Conservation (phyloP, 1,284 basidiomycete genomes). For the Serendipita sp. region DNA sequence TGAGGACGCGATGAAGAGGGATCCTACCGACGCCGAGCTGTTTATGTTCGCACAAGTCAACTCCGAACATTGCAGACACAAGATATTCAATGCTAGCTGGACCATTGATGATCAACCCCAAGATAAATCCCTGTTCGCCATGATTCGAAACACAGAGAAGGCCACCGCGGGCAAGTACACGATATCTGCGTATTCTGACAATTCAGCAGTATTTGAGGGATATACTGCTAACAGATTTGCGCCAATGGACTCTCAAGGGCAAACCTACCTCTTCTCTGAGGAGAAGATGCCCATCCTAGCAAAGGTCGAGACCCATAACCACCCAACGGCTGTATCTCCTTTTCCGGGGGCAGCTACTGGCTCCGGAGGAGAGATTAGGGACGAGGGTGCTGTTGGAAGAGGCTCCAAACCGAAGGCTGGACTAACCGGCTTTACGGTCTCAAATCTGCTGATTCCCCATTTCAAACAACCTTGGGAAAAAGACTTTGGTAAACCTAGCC, state of each 20-base stretch:
- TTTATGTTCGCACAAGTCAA: slow-evolving; percentile 99
- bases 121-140: slow-evolving; percentile 79
- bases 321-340: slow-evolving; percentile 96
- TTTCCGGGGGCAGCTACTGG: slow-evolving; percentile 96
- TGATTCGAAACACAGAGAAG: slow-evolving; percentile 96
- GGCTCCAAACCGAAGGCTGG: slow-evolving; percentile 97
- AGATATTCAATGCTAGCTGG: slow-evolving; percentile 99
- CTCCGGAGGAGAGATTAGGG: slow-evolving; percentile 94
- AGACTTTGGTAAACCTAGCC: slow-evolving; percentile 76
- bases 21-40: slow-evolving; percentile 93
- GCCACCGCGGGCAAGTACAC: slow-evolving; percentile 54
- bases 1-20: slow-evolving; percentile 45
- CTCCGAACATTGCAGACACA: slow-evolving; percentile 98
- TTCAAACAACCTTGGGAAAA: slow-evolving; percentile 85
- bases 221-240: slow-evolving; percentile 68
- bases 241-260: slow-evolving; percentile 23
- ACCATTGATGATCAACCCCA: slow-evolving; percentile 62
- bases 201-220: slow-evolving; percentile 88
- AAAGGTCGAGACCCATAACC: slow-evolving; percentile 99
- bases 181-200: slow-evolving; percentile 95
- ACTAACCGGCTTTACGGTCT: slow-evolving; percentile 87
- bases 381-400: slow-evolving; percentile 90
- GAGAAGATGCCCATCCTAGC: slow-evolving; percentile 85
- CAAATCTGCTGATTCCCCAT: slow-evolving; percentile 82
- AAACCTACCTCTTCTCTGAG: slow-evolving; percentile 38